These are phyloP conservation scores for Dendrocalamus sinicus DNA, from an alignment of 176 grass and related monocot genomes.

Conservation along the genomic window DNA sequence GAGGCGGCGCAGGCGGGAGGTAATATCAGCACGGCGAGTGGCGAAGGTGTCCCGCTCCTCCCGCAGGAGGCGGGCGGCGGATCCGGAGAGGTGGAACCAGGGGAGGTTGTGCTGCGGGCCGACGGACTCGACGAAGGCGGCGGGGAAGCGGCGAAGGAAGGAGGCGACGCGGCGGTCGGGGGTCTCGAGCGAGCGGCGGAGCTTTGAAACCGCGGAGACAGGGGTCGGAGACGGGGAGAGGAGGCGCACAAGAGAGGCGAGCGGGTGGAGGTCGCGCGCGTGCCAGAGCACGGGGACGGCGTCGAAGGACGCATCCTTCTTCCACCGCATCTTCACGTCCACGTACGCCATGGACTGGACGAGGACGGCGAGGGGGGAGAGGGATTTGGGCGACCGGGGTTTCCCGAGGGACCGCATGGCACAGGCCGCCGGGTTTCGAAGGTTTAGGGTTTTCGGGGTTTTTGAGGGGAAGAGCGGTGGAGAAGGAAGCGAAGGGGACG, in stretches of 20 bases:
- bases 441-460: too few species aligned
- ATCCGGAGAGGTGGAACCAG: constrained; percentile 69
- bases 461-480: too few species aligned
- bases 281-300: constrained; percentile 56
- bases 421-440: too few species aligned
- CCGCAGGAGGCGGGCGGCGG: constrained; percentile 47
- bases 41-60: constrained; percentile 63
- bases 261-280: constrained; percentile 61
- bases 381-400: background rate
- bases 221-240: constrained; percentile 52
- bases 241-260: constrained; percentile 59
- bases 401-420: constrained; percentile 41
- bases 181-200: constrained; percentile 53
- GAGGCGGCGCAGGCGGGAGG: constrained; percentile 60
- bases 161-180: constrained; percentile 59
- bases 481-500: too few species aligned
- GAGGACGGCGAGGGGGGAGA: constrained; percentile 17
- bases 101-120: constrained; percentile 69
- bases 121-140: constrained; percentile 73
- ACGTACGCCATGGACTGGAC: constrained; percentile 61
- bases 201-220: constrained; percentile 74
- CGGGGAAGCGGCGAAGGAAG: constrained; percentile 75
- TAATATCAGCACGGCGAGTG: constrained; percentile 40
- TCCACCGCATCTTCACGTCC: constrained; percentile 79
- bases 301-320: constrained; percentile 77